These are phyloP conservation scores for Cymbopogon flexuosus DNA, from an alignment of 202 grass and related monocot genomes.

Conservation along the genomic window DNA sequence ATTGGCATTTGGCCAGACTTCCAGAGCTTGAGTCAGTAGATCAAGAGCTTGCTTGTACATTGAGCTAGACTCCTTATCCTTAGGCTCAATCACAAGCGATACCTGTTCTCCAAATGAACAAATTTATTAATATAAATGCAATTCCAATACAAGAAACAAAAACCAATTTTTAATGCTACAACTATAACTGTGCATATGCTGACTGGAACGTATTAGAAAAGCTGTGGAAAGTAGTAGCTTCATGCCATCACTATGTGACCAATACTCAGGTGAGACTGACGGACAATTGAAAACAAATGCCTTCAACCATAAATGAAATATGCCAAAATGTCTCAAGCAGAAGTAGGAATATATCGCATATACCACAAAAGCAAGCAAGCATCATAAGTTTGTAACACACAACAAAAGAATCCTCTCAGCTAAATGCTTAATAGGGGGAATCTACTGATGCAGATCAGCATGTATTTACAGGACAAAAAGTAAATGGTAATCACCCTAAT, in stretches of 20 bases:
- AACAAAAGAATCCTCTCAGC: not conserved
- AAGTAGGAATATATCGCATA: conserved; percentile 1
- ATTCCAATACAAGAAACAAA: not conserved
- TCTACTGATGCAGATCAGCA: not conserved
- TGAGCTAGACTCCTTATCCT: conserved; percentile 90
- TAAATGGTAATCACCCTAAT: conserved; percentile 63
- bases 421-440: not conserved
- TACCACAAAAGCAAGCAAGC: not conserved
- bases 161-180: not conserved
- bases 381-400: not conserved
- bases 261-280: conserved; percentile 10
- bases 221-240: not conserved
- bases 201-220: not conserved
- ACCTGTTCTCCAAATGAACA: conserved; percentile 57
- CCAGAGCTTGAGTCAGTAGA: conserved; percentile 83
- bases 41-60: conserved; percentile 98
- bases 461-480: not conserved
- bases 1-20: conserved; percentile 99
- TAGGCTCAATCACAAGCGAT: conserved; percentile 87
- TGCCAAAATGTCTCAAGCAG: not conserved
- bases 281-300: not conserved
- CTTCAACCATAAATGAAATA: not conserved
- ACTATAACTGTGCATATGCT: not conserved
- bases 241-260: not conserved
- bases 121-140: conserved; percentile 7